These are phyloP conservation scores for Vitis rupestris DNA, from an alignment of 164 flowering plant genomes.

Conservation along the genomic window DNA sequence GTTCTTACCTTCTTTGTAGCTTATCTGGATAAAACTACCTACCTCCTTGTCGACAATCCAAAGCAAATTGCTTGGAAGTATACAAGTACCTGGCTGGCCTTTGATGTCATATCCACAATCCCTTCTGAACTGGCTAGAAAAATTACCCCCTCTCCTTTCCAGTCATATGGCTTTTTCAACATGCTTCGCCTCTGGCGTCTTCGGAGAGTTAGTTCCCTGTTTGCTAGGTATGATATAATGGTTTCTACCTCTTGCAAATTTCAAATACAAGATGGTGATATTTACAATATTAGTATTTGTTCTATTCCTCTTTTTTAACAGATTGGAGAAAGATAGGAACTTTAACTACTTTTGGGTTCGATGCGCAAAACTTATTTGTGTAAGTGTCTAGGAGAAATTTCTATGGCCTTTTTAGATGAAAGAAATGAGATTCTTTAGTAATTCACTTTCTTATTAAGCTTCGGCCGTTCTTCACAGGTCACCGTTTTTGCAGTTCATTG, in stretches of 20 bases:
- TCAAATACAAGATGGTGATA: neutral
- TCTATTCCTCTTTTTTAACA: slow-evolving; percentile 23
- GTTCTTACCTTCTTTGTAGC: slow-evolving; percentile 88
- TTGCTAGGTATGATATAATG: slow-evolving; percentile 55
- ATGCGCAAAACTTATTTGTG: slow-evolving; percentile 80
- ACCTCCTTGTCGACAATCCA: slow-evolving; percentile 58
- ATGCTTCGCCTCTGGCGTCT: slow-evolving; percentile 99
- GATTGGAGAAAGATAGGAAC: slow-evolving; percentile 89
- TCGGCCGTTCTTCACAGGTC: slow-evolving; percentile 45
- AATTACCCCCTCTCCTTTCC: slow-evolving; percentile 46
- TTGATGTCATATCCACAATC: slow-evolving; percentile 85
- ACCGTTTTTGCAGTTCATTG: slow-evolving; percentile 93
- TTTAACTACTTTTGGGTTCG: slow-evolving; percentile 88
- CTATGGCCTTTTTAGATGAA: neutral
- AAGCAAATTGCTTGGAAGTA: slow-evolving; percentile 83
- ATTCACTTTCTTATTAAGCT: neutral
- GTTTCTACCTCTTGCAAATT: neutral
- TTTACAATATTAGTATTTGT: neutral
- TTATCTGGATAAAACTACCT: slow-evolving; percentile 65
- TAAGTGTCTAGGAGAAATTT: slow-evolving; percentile 36
- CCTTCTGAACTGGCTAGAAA: slow-evolving; percentile 72
- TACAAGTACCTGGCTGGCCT: slow-evolving; percentile 56
- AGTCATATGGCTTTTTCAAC: slow-evolving; percentile 69
- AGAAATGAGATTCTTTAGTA: neutral
- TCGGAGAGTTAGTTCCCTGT: slow-evolving; percentile 80